Base-by-base conservation (phyloP, 2,329 filamentous ascomycete genomes). In the Diaporthe aspalathi region DNA sequence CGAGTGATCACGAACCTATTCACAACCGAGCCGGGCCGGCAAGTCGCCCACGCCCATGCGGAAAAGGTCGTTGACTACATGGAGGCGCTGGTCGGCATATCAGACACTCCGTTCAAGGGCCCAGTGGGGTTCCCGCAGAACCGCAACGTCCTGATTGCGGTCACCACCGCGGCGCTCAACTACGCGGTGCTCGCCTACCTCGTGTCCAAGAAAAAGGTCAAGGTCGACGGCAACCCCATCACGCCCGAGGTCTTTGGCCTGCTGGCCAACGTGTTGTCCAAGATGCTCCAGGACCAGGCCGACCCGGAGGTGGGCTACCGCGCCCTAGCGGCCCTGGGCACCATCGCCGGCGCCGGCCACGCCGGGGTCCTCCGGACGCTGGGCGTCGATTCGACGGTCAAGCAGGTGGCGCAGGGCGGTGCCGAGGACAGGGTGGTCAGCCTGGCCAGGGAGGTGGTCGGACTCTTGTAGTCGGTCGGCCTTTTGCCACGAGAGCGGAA, bases 241-340 rank as follows among this genome's bases (percentile, higher is more conserved):
- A 85, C 87, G 9, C 80, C 83, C 47, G 84, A 85, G 50, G 79
- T 78, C 17, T 73, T 80, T 78, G 84, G 63, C 79, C 86, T 80
- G 79, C 81, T 73, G 83, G 83, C 49, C 77, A 89, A 75, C 38
- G 86, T 92, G 6, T 80, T 95, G 0, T 87, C 87, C 1, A 85
- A 86, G 70, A 87, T 95, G 1, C 81, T 97, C 1, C 82, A 84
- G 7, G 87, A 85, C 4, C 91, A 93, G 74, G 89, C 86, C 2
- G 95, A 98, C 76, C 89, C 91, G 0, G 96, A 98, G 79, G 93
- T 94, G 0, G 83, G 96, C 4, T 98, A 95, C 79, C 90, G 96
- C 27, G 90, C 90, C 0, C 85, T 98, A 7, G 93, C 97, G 8
- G 94, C 93, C 0, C 82, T 95, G 0, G 97, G 96, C 0, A 99